Evolutionary conservation across 2,329 filamentous ascomycete species (phyloP), one percentile per base, ranked within the genome.

Genomic region (Tympanopsis confertula): DNA sequence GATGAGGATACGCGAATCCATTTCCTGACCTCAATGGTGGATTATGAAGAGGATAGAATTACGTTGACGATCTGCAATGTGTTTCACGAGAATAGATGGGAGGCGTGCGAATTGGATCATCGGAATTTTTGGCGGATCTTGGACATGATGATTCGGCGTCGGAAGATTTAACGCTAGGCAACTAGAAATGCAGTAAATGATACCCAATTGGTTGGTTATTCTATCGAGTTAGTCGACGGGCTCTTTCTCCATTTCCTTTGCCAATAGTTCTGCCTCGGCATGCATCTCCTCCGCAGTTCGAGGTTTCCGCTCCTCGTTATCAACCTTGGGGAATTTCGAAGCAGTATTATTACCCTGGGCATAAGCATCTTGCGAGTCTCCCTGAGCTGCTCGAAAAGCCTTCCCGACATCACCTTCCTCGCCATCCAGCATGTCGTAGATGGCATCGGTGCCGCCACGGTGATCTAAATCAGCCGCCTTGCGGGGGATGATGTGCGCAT

Each of bases 401-500:
- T 47, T 54, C 4, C 62, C 66, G 14, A 82, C 51, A 60, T 81
- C 62, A 1, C 74, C 76, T 45, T 79, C 75, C 42, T 76, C 67
- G 19, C 72, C 69, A 56, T 82, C 76, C 51, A 82, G 56, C 66
- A 74, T 65, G 39, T 64, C 62, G 51, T 82, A 81, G 36, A 82
- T 66, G 39, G 67, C 68, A 55, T 82, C 78, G 10, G 64, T 70
- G 5, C 71, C 73, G 0, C 30, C 30, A 10, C 7, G 15, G 17
- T 33, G 30, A 33, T 72, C 73, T 39, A 51, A 54, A 39, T 63
- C 53, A 39, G 70, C 61, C 37, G 75, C 62, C 43, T 55, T 58
- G 36, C 78, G 57, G 19, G 78, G 78, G 33, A 82, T 81, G 35
- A 82, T 67, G 56, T 82, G 78, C 20, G 71, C 69, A 54, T 82